phyloP scores from a whole-genome alignment of 2,329 filamentous ascomycete genomes.

The Coleophoma crateriformis region DNA sequence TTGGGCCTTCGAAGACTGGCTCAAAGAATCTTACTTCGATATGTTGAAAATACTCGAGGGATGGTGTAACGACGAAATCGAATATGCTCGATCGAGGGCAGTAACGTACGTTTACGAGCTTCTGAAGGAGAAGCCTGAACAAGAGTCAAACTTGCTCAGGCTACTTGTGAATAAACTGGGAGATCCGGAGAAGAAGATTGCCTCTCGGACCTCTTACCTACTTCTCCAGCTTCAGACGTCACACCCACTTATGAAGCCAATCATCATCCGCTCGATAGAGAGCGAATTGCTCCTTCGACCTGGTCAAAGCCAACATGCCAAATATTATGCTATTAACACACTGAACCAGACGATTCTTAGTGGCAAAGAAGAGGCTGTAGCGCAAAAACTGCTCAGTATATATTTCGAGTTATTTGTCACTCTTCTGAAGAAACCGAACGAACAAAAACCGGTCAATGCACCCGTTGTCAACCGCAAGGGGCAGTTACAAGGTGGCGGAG shows the following conservation, averaged over 20 bases:
- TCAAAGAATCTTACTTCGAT: conserved; percentile 91
- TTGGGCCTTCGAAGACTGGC: conserved; percentile 93
- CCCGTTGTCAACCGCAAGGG: conserved; percentile 42
- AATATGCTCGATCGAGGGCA: conserved; percentile 82
- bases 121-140: conserved; percentile 92
- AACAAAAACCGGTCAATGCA: conserved; percentile 27
- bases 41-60: conserved; percentile 85
- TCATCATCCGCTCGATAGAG: conserved; percentile 81
- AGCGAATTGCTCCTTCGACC: conserved; percentile 82
- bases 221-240: conserved; percentile 84
- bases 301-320: conserved; percentile 80
- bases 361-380: conserved; percentile 73
- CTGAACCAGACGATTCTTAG: conserved; percentile 95
- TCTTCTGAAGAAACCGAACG: conserved; percentile 60
- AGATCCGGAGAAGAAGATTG: conserved; percentile 91
- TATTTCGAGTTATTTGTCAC: conserved; percentile 89
- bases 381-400: conserved; percentile 76
- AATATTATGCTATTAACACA: conserved; percentile 94
- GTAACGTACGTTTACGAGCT: conserved; percentile 90
- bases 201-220: conserved; percentile 87
- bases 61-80: conserved; percentile 93
- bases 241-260: conserved; percentile 89
- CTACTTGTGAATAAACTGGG: conserved; percentile 95
- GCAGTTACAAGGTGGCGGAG: conserved; percentile 47
- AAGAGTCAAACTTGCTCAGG: conserved; percentile 88